Conservation (phyloP, 768 basidiomycete species). For the Cystoderma amianthinum region DNA sequence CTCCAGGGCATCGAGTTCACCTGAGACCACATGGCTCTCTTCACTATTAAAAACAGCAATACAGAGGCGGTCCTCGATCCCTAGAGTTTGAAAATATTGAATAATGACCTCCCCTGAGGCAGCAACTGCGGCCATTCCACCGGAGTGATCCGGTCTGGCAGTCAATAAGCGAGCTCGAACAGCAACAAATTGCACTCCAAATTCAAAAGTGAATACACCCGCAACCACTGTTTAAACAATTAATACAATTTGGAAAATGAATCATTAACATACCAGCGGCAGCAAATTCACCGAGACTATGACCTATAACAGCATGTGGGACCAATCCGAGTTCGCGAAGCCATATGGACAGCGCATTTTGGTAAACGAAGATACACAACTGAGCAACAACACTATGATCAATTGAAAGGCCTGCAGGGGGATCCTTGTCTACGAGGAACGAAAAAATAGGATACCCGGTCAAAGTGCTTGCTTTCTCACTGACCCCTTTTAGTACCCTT, state of each 20-base stretch:
- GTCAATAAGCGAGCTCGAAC: background rate
- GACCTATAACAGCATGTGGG: constrained; percentile 24
- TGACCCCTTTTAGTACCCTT: constrained; percentile 11
- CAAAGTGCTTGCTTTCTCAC: constrained; percentile 13
- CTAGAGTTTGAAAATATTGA: constrained; percentile 1
- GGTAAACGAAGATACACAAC: constrained; percentile 29
- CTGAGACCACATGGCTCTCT: constrained; percentile 2
- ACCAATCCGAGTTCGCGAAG: constrained; percentile 18
- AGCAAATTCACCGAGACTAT: constrained; percentile 29
- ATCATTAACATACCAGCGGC: constrained; percentile 17
- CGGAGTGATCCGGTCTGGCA: background rate
- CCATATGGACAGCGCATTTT: constrained; percentile 23
- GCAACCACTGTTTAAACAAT: constrained; percentile 1
- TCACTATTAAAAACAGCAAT: constrained; percentile 4
- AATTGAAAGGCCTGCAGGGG: constrained; percentile 14
- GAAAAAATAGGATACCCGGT: constrained; percentile 20
- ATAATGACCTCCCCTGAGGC: background rate
- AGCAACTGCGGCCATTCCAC: constrained; percentile 2
- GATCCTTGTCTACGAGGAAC: constrained; percentile 18
- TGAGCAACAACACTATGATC: constrained; percentile 24
- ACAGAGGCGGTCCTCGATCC: background rate
- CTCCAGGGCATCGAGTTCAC: constrained; percentile 1
- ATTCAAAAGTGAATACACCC: constrained; percentile 1
- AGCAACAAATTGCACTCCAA: constrained; percentile 1
- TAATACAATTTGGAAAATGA: background rate